A percentile compares a stretch with the other conserved stretches of the same genome.
Evolutionary conservation across 768 basidiomycete genomes (phyloP).

Genomic region (Rhodotorula paludigena): DNA sequence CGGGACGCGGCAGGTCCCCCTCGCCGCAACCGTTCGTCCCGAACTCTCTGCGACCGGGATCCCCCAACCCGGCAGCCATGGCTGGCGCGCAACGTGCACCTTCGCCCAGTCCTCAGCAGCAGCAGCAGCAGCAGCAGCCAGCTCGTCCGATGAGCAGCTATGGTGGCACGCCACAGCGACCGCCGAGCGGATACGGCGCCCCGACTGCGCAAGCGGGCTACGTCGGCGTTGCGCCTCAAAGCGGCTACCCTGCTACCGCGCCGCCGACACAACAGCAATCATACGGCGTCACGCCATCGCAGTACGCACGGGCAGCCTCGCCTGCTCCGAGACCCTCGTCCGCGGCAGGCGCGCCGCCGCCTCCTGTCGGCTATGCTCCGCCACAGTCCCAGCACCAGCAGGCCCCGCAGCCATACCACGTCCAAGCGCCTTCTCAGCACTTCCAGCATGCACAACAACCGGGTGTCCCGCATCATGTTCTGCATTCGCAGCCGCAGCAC

Average conservation of each 20-base stretch:
- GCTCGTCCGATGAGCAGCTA: constrained; percentile 20
- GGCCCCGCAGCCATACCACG: constrained; percentile 4
- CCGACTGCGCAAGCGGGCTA: constrained; percentile 25
- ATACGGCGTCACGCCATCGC: too few relatives aligned
- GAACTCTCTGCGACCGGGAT: constrained; percentile 15
- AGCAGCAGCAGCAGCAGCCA: constrained; percentile 39
- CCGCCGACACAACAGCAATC: neutral
- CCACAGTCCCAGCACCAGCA: too few relatives aligned
- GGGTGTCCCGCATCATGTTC: constrained; percentile 30
- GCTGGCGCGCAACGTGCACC: too few relatives aligned
- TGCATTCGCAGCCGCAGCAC: constrained; percentile 22
- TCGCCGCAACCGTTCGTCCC: constrained; percentile 36
- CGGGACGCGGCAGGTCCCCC: constrained; percentile 14
- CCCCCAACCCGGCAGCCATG: neutral
- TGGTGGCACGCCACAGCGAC: constrained; percentile 8
- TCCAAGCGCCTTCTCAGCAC: constrained; percentile 18
- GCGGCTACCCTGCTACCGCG: neutral
- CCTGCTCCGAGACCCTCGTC: too few relatives aligned
- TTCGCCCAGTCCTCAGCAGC: too few relatives aligned
- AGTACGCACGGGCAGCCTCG: too few relatives aligned
- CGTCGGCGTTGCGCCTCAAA: too few relatives aligned
- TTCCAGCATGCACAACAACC: constrained; percentile 12
- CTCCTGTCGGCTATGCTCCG: too few relatives aligned
- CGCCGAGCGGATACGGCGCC: constrained; percentile 13
- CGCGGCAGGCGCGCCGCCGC: too few relatives aligned